Conservation (phyloP, 2,329 filamentous ascomycete species). For the Xylaria sp. region DNA sequence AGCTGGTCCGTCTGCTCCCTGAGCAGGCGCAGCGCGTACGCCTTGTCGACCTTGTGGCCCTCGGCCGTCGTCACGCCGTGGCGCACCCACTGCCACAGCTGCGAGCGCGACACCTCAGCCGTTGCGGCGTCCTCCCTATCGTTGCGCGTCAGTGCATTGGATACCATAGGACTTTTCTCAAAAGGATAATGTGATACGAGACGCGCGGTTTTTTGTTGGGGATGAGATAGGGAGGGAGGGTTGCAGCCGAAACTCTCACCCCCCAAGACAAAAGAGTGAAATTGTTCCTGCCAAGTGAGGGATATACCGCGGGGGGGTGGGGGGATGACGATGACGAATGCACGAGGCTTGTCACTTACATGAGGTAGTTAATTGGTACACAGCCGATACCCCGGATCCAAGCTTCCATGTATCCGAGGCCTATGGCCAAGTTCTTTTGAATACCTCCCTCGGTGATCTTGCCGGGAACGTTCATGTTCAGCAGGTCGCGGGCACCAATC, state of each 20-base stretch:
- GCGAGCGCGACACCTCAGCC: constrained; percentile 91
- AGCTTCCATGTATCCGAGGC: constrained; percentile 97
- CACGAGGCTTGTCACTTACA: constrained; percentile 62
- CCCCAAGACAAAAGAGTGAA: neutral
- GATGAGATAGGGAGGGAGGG: neutral
- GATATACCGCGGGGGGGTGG: constrained; percentile 10
- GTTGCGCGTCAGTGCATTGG: constrained; percentile 19
- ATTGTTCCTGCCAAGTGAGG: constrained; percentile 14
- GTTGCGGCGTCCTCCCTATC: constrained; percentile 90
- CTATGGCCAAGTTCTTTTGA: constrained; percentile 97
- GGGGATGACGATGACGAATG: neutral
- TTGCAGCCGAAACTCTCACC: neutral
- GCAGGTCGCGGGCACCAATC: constrained; percentile 86
- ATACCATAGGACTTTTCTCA: neutral
- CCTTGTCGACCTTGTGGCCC: constrained; percentile 93
- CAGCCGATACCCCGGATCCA: constrained; percentile 96
- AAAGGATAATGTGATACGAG: neutral
- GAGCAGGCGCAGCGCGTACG: constrained; percentile 85
- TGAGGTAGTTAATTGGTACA: constrained; percentile 96
- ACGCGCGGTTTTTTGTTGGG: neutral
- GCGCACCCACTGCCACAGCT: constrained; percentile 96
- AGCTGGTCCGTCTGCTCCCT: constrained; percentile 85
- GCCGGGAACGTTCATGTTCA: constrained; percentile 98
- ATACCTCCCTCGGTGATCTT: constrained; percentile 93
- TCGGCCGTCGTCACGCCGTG: constrained; percentile 80